A percentile compares a stretch with the other conserved stretches of the same genome.
Conservation (phyloP, 805 yeast species). For the Sugiyamaella americana region DNA sequence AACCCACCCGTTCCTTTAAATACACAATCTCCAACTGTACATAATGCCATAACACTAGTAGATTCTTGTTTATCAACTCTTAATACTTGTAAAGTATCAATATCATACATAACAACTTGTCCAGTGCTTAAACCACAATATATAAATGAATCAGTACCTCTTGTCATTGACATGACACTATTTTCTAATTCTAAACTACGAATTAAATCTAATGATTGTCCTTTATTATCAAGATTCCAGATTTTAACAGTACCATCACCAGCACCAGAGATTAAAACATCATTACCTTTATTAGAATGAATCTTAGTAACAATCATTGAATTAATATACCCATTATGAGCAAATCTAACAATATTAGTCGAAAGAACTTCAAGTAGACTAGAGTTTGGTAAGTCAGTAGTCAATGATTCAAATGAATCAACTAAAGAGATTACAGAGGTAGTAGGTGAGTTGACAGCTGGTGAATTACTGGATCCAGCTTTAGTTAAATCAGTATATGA, state of each 20-base stretch:
- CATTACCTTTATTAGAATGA: slow-evolving; percentile 18
- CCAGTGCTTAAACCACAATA: slow-evolving; percentile 82
- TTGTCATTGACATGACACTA: slow-evolving; percentile 62
- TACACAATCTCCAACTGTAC: slow-evolving; percentile 46
- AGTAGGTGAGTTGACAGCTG: not conserved
- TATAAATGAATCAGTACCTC: slow-evolving; percentile 49
- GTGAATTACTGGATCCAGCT: not conserved
- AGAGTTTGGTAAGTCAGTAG: not conserved
- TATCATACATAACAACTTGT: slow-evolving; percentile 75
- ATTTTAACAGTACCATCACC: slow-evolving; percentile 87
- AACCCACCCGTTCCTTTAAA: slow-evolving; percentile 55
- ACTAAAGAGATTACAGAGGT: not conserved
- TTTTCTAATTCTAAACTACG: slow-evolving; percentile 49
- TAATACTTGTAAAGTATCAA: slow-evolving; percentile 69
- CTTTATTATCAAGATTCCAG: slow-evolving; percentile 49
- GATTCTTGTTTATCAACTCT: slow-evolving; percentile 24
- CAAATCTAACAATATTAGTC: slow-evolving; percentile 63
- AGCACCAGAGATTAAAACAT: slow-evolving; percentile 61
- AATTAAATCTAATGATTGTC: slow-evolving; percentile 16
- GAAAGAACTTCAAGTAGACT: slow-evolving; percentile 49
- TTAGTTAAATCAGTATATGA: not conserved
- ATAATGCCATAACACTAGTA: slow-evolving; percentile 46
- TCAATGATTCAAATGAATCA: not conserved
- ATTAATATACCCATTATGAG: slow-evolving; percentile 89
- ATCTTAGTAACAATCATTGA: slow-evolving; percentile 40